phyloP scores from a whole-genome alignment of 2,329 filamentous ascomycete genomes.

The Proliferodiscus dingleyae region DNA sequence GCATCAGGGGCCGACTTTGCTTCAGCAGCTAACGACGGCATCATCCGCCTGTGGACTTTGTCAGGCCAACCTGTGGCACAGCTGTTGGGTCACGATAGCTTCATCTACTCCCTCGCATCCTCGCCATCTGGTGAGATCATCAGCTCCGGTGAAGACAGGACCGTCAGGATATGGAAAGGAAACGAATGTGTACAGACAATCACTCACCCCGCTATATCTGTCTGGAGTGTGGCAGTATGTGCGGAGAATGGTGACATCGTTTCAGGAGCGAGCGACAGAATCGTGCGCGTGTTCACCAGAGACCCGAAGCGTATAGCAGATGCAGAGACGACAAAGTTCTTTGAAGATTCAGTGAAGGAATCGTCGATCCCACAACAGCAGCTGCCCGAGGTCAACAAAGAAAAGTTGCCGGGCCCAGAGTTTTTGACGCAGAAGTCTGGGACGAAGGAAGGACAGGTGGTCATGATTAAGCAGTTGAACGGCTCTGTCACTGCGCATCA shows the following conservation, averaged over 20 bases:
- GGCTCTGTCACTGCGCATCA: slow-evolving; percentile 81
- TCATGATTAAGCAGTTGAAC: slow-evolving; percentile 81
- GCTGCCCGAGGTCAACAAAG: slow-evolving; percentile 79
- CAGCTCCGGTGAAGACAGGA: slow-evolving; percentile 92
- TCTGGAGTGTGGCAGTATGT: slow-evolving; percentile 88
- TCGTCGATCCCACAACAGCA: slow-evolving; percentile 88
- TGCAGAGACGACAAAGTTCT: slow-evolving; percentile 61
- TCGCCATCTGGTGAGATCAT: slow-evolving; percentile 82
- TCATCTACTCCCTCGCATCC: slow-evolving; percentile 80
- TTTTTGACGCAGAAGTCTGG: slow-evolving; percentile 78
- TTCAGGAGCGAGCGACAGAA: slow-evolving; percentile 84
- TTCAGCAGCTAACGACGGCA: slow-evolving; percentile 87
- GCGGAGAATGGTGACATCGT: slow-evolving; percentile 82
- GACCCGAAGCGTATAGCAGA: slow-evolving; percentile 65
- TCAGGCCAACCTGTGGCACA: slow-evolving; percentile 71
- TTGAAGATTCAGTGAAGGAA: slow-evolving; percentile 75
- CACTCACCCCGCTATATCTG: slow-evolving; percentile 92
- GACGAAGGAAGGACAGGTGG: slow-evolving; percentile 93
- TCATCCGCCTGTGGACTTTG: slow-evolving; percentile 82
- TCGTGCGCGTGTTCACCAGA: slow-evolving; percentile 80
- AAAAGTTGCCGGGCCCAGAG: slow-evolving; percentile 82
- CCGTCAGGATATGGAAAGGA: slow-evolving; percentile 81
- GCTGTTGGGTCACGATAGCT: slow-evolving; percentile 85
- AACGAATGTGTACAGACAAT: slow-evolving; percentile 87
- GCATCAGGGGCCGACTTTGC: slow-evolving; percentile 86